phyloP scores from a whole-genome alignment of 306 rosid genomes.

The Coriaria nepalensis region DNA sequence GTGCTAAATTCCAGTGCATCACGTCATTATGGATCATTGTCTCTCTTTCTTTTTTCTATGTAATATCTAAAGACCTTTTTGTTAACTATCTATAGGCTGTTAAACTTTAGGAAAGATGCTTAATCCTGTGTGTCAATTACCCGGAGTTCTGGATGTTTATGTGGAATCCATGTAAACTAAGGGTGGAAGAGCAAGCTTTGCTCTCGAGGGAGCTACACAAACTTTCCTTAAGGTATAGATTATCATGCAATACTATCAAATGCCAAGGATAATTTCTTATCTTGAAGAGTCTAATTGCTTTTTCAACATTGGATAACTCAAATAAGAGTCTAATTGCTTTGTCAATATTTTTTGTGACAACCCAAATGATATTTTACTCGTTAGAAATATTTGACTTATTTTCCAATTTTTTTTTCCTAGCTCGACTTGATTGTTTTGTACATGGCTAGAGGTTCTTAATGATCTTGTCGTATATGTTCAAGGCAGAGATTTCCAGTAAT shows the following conservation, averaged over 20 bases:
- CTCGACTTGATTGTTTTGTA: conserved; percentile 37
- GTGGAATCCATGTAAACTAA: conserved; percentile 74
- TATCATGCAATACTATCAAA: too few relatives aligned
- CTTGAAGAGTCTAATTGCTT: too few relatives aligned
- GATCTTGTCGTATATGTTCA: conserved; percentile 32
- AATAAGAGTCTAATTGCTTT: too few relatives aligned
- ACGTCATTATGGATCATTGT: conserved; percentile 13
- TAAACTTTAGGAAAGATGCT: conserved; percentile 81
- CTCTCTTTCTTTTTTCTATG: conserved; percentile 1
- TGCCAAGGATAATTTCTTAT: too few relatives aligned
- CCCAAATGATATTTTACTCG: conserved; percentile 7
- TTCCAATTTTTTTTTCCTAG: conserved; percentile 28
- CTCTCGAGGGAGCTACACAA: conserved; percentile 75
- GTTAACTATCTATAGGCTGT: conserved; percentile 40
- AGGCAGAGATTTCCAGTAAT: conserved; percentile 67
- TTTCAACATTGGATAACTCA: too few relatives aligned
- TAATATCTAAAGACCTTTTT: conserved; percentile 13
- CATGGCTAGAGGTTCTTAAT: conserved; percentile 36
- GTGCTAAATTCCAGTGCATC: conserved; percentile 11
- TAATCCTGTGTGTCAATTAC: conserved; percentile 82
- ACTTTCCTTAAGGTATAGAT: conserved; percentile 62
- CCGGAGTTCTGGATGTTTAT: conserved; percentile 90
- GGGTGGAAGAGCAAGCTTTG: conserved; percentile 83
- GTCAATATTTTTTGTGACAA: conserved; percentile 6
- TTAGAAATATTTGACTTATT: conserved; percentile 19